phyloP scores from a whole-genome alignment of 495 filamentous ascomycete genomes.

The Umbilicaria muhlenbergii region DNA sequence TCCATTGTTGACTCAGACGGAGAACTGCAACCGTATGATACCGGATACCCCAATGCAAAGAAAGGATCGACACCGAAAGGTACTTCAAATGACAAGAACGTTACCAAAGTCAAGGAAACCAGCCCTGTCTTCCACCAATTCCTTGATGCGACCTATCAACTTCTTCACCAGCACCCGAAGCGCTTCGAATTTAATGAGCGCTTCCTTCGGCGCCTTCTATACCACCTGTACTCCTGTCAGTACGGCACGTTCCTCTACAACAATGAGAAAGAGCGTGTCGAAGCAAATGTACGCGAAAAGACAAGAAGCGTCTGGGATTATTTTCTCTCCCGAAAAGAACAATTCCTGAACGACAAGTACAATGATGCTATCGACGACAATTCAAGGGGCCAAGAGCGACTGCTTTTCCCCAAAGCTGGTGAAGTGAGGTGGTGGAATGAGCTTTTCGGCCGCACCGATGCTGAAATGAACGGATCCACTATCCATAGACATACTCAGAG shows the following conservation, averaged over 20 bases:
- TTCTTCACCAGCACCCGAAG: constrained; percentile 72
- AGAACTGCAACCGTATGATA: constrained; percentile 42
- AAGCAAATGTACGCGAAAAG: constrained; percentile 51
- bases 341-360: constrained; percentile 73
- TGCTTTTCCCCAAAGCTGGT: constrained; percentile 60
- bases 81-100: constrained; percentile 31
- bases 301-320: constrained; percentile 95
- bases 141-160: constrained; percentile 85
- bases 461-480: constrained; percentile 75
- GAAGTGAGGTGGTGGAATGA: constrained; percentile 85
- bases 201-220: constrained; percentile 77
- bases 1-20: constrained; percentile 43
- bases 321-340: constrained; percentile 60
- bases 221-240: constrained; percentile 91
- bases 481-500: no score
- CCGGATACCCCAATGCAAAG: constrained; percentile 25
- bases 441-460: constrained; percentile 66
- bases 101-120: constrained; percentile 66
- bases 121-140: constrained; percentile 99
- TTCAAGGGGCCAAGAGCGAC: constrained; percentile 58
- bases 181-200: constrained; percentile 96
- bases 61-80: constrained; percentile 24
- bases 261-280: constrained; percentile 75
- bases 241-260: constrained; percentile 96
- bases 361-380: constrained; percentile 62